Evolutionary conservation across 2,329 filamentous ascomycete species (phyloP), one percentile per base, ranked within the genome.

Genomic region (Endocalyx cinctus): DNA sequence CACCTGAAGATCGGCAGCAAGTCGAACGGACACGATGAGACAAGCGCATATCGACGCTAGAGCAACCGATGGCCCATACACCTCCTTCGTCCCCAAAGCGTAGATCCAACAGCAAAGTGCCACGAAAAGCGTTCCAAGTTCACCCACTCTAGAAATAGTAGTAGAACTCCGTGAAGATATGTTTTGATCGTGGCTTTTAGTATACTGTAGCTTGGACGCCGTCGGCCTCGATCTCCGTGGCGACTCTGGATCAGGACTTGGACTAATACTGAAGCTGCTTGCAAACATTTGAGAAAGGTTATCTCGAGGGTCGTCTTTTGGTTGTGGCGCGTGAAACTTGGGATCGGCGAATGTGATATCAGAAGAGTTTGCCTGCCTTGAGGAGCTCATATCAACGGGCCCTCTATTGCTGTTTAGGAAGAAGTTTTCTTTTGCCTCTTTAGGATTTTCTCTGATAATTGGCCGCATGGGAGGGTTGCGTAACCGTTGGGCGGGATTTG

Each of bases 401-500:
- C 45, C 42, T 15, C 43, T 48, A 16, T 27, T 28, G 5, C 38
- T 39, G 11, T 22, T 39, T 22, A 43, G 52, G 51, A 79, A 79
- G 51, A 77, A 74, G 34, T 70, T 69, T 17, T 69, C 61, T 40
- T 69, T 65, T 33, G 55, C 67, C 52, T 58, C 63, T 19, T 41
- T 66, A 25, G 51, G 67, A 46, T 55, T 72, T 48, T 51, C 66
- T 33, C 65, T 63, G 17, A 81, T 60, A 2, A 71, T 59, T 0
- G 77, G 70, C 22, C 69, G 64, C 38, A 72, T 75, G 5, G 73
- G 71, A 2, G 80, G 79, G 39, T 83, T 84, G 19, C 75, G 69
- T 6, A 78, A 57, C 27, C 70, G 68, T 25, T 79, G 74, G 3
- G 80, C 79, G 15, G 81, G 79, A n/a, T 71, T 74, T 11, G 70